A percentile compares a stretch with the other conserved stretches of the same genome.
phyloP scores from a whole-genome alignment of 164 flowering plant species.

The Amborella trichopoda region DNA sequence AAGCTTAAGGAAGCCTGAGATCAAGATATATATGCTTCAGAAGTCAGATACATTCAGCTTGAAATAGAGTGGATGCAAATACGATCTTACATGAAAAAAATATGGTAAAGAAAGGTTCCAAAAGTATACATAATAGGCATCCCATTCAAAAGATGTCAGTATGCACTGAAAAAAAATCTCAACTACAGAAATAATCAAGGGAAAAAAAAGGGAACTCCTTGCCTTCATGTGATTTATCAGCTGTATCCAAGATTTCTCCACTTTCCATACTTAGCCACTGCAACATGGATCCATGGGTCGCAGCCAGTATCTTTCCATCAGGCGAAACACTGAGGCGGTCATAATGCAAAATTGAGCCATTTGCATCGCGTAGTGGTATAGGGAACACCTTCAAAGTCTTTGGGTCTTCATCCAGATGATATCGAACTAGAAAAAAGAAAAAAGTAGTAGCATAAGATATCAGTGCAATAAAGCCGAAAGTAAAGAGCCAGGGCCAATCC shows the following conservation, averaged over 20 bases:
- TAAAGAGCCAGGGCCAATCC: too few relatives aligned
- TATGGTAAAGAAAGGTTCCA: too few relatives aligned
- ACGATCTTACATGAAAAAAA: too few relatives aligned
- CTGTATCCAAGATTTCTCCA: conserved; percentile 79
- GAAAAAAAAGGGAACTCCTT: background rate
- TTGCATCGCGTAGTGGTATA: conserved; percentile 72
- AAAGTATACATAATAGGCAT: too few relatives aligned
- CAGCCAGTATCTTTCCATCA: conserved; percentile 83
- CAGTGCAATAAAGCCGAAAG: too few relatives aligned
- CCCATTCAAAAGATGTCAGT: too few relatives aligned
- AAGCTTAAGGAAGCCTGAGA: too few relatives aligned
- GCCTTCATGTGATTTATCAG: conserved; percentile 95
- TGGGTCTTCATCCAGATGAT: conserved; percentile 95
- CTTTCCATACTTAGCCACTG: conserved; percentile 83
- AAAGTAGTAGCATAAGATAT: background rate
- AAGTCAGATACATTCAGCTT: too few relatives aligned
- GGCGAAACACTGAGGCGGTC: conserved; percentile 81
- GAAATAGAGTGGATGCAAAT: too few relatives aligned
- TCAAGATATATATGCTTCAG: too few relatives aligned
- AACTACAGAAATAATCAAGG: too few relatives aligned
- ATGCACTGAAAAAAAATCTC: too few relatives aligned
- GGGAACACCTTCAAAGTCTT: conserved; percentile 84
- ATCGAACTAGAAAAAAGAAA: conserved; percentile 50
- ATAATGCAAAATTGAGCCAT: conserved; percentile 58
- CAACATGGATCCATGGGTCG: conserved; percentile 66